Base-by-base conservation (phyloP, 108 stramenopile genomes). In the Cyclotella atomus region DNA sequence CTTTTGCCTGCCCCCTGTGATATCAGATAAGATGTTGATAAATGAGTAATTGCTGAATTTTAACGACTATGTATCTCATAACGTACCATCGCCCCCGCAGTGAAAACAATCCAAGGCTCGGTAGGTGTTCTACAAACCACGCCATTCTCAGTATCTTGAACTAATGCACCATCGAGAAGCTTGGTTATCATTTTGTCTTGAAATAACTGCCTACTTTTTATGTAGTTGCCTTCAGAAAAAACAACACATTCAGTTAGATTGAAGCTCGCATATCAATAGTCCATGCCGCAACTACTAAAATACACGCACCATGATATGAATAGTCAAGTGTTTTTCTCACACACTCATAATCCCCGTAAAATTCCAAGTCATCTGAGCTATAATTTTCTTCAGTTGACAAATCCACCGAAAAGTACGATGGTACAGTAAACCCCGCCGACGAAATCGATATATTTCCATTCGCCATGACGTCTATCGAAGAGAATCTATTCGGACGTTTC, bases 51-150 rank as follows among this genome's bases (percentile, higher is more conserved):
- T 38, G 19, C 21, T 20, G 28, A 35, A 32, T 23, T 5, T 24
- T 33, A 21, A 55, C 34, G 17, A 24, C 35, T 6, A 4, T 54
- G 8, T 36, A 55, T n/a, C n/a, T n/a, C n/a, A 34, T 21, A 6
- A 46, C 75, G 52, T 23, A 68, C 94, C 97, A 97, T 97, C 14
- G 93, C 93, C 8, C 97, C 97, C 12, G 95, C 96, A 29, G 96
- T 97, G 70, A 96, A 96, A 29, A 96, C 83, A 50, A 91, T 81
- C 89, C 89, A 95, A 29, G 94, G 94, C 43, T 95, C 89, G 14
- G 90, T 91, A 7, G 94, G 91, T 16, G 90, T 88, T 34, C 80
- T 86, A 36, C 94, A 92, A 23, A 88, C 62, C 24, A 81, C 56
- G 10, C 91, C 91, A 73, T 90, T 81, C 25, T 79, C 69, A 7